Base-by-base conservation (phyloP, 2,329 filamentous ascomycete genomes). In the Simplicillium aogashimaense region DNA sequence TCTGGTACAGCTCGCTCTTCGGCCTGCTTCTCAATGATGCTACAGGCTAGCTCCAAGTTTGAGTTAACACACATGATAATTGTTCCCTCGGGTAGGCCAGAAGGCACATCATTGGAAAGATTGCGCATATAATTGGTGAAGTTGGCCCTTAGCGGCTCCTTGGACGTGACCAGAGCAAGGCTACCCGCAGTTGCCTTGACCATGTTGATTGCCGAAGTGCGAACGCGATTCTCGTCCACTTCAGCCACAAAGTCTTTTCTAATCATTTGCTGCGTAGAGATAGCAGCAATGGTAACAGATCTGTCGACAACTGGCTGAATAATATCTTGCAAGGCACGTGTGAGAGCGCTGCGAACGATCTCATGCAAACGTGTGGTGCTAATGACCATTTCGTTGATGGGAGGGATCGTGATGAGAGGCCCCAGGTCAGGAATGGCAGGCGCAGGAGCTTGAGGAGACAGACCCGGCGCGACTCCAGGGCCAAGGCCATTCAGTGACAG, bases 41-140 rank as follows among this genome's bases (percentile, higher is more conserved):
- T 83, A 56, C 92, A 97, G 36, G 94, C 90, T 32, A 88, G 74
- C 51, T 98, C 92, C 25, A 98, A 74, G 57, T 98, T 98, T 48
- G 94, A 90, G 59, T 97, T 98, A 45, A 98, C 90, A 61, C 94
- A 97, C 86, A 98, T 95, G 42, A 97, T 77, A 45, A 98, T 92
- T 28, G 92, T 86, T 7, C 92, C 92, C 63, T 98, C 92, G 0
- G 92, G 87, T 45, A 98, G 74, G 13, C 86, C 85, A 39, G 86
- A 83, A 40, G 86, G 80, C 30, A 94, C 74, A 30, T 81, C 78
- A 37, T 64, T 67, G 3, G 78, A 72, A n/a, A 81, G 60, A 37
- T 71, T 72, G 39, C 92, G 83, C 59, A 98, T 88, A 56, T 97
- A 94, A 63, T 97, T 98, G 40, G 85, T 94, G 61, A 98, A 94